phyloP scores from a whole-genome alignment of 495 filamentous ascomycete species.

The Pseudotulostoma volvatum region DNA sequence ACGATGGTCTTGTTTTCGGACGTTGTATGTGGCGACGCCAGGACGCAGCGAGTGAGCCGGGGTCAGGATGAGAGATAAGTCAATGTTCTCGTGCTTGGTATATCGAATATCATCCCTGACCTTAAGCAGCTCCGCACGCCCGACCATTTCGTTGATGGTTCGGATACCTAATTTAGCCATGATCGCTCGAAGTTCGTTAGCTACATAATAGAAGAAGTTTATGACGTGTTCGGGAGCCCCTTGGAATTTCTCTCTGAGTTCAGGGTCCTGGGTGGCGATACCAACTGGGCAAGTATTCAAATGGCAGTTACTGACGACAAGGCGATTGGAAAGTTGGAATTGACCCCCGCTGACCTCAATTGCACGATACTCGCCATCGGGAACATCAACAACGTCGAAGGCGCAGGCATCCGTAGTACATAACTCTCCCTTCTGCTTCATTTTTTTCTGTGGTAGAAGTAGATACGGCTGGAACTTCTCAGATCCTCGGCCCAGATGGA shows the following conservation, averaged over 20 bases:
- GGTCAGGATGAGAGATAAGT: constrained; percentile 88
- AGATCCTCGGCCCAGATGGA: not conserved
- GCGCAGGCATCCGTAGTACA: not conserved
- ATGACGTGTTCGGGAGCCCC: constrained; percentile 96
- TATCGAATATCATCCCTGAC: constrained; percentile 79
- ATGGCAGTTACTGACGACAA: constrained; percentile 23
- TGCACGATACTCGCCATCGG: not conserved
- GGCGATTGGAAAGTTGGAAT: constrained; percentile 8
- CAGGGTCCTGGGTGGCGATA: constrained; percentile 92
- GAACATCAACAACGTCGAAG: not conserved
- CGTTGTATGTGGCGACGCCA: constrained; percentile 95
- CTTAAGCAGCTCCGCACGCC: constrained; percentile 73
- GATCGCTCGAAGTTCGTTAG: constrained; percentile 94
- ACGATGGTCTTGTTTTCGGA: constrained; percentile 92
- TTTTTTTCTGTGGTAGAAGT: not conserved
- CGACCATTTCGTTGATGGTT: constrained; percentile 97
- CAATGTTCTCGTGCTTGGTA: constrained; percentile 82
- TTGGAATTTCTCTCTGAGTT: constrained; percentile 85
- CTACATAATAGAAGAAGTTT: constrained; percentile 99
- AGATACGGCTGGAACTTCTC: not conserved
- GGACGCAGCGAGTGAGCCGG: constrained; percentile 92
- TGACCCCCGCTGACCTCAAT: not conserved
- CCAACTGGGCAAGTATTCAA: constrained; percentile 90
- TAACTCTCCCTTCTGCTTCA: not conserved
- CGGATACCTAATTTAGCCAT: constrained; percentile 95